phyloP scores from a whole-genome alignment of 495 filamentous ascomycete species.

The Cercophora scortea region DNA sequence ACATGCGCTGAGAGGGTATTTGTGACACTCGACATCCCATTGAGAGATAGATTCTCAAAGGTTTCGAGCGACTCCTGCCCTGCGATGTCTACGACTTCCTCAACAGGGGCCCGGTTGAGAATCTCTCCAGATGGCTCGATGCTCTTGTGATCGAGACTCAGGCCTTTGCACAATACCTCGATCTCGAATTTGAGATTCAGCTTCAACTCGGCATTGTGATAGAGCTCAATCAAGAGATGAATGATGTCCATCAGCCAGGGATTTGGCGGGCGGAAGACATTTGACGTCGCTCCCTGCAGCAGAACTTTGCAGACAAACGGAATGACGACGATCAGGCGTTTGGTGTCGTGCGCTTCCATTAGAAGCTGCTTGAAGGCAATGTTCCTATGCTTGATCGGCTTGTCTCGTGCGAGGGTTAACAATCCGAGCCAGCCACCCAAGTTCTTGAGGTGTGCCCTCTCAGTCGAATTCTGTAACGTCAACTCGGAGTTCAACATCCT shows the following conservation, averaged over 20 bases:
- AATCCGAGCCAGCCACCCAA: conserved; percentile 88
- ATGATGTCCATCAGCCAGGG: conserved; percentile 97
- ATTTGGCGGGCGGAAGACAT: conserved; percentile 87
- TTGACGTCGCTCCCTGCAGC: conserved; percentile 72
- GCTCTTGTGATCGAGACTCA: conserved; percentile 78
- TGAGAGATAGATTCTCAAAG: conserved; percentile 71
- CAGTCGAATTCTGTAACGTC: conserved; percentile 68
- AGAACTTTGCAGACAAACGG: conserved; percentile 96
- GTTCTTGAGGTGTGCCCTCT: conserved; percentile 84
- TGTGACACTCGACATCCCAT: conserved; percentile 59
- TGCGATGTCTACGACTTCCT: conserved; percentile 51
- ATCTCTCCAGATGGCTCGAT: conserved; percentile 81
- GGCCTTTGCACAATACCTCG: conserved; percentile 86
- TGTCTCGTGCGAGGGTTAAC: conserved; percentile 86
- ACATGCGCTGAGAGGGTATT: conserved; percentile 65
- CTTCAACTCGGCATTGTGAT: conserved; percentile 86
- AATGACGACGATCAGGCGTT: conserved; percentile 82
- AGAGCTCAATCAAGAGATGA: conserved; percentile 79
- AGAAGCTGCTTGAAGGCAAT: conserved; percentile 95
- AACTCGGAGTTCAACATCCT: conserved; percentile 82
- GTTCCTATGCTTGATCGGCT: conserved; percentile 92
- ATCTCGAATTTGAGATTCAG: conserved; percentile 97
- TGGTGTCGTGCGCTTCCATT: conserved; percentile 82
- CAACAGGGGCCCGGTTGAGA: conserved; percentile 57
- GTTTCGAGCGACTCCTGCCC: conserved; percentile 49